Evolutionary conservation across 305 asterid genomes (phyloP), one percentile per base, ranked within the genome.

Genomic region (Fraxinus angustifolia): DNA sequence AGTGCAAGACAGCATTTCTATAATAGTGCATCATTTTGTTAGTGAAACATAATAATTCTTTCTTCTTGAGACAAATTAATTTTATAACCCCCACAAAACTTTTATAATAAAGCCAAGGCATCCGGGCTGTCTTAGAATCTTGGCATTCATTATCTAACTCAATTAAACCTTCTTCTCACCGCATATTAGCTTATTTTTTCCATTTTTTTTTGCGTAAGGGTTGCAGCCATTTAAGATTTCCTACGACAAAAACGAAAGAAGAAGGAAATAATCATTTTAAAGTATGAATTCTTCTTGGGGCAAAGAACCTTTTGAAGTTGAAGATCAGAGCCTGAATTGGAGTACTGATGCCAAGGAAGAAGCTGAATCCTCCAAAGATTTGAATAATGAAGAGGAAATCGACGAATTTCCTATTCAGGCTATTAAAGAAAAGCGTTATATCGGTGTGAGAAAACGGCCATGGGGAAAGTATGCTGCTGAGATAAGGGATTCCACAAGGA

Each of bases 391-490:
- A 26, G 34, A 65, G 16, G 73, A 65, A 65, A 23, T 23, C 73
- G 3, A 23, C 26, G 72, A 62, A n/a, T 35, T 16, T 33, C 58
- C 4, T 67, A 6, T 0, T 16, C 33, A 73, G 2, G 60, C 19
- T 35, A 2, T 6, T 6, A 21, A 17, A 19, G 77, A 75, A 19
- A 88, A 62, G 19, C 79, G 80, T 3, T 86, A 84, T 78, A 77
- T 84, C 48, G 89, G 91, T 0, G 89, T 88, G 0, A 48, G 91
- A 30, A 84, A 73, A 74, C 86, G 89, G 34, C 88, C 91, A 3
- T 88, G 91, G 91, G 89, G 91, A 2, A 84, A 79, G 30, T 88
- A 73, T 17, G 91, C 89, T 0, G 91, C 91, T 0, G 89, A 88
- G 33, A 84, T 84, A 1, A 78, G 85, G 80, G 87, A 84, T 81